phyloP scores from a whole-genome alignment of 2,329 filamentous ascomycete species.

The Hypoxylon sp. region DNA sequence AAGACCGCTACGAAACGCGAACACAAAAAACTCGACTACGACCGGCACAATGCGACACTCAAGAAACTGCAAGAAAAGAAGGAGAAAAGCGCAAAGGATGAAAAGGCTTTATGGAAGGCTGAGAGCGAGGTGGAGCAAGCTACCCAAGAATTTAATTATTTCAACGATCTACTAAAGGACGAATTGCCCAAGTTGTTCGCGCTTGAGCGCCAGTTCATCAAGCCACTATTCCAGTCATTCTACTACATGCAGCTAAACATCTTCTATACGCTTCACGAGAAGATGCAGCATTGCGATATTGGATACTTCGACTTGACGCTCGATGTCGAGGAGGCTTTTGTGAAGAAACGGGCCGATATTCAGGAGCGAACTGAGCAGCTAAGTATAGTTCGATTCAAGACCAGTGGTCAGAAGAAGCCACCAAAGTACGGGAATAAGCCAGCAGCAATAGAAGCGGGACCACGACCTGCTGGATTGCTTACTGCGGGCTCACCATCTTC shows the following conservation, averaged over 20 bases:
- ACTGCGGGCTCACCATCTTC: constrained; percentile 61
- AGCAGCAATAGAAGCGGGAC: constrained; percentile 52
- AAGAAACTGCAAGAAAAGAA: constrained; percentile 99
- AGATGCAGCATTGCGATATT: constrained; percentile 97
- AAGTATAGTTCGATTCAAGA: constrained; percentile 91
- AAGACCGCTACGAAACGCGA: constrained; percentile 91
- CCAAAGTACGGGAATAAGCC: constrained; percentile 70
- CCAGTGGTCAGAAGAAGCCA: constrained; percentile 77
- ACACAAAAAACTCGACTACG: constrained; percentile 97
- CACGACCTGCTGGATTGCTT: constrained; percentile 59
- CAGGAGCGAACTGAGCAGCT: constrained; percentile 87
- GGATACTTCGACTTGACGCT: constrained; percentile 95
- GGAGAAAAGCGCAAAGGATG: constrained; percentile 94
- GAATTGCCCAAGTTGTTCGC: constrained; percentile 92
- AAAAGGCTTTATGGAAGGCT: constrained; percentile 96
- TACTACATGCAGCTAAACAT: constrained; percentile 99
- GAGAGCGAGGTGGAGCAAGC: constrained; percentile 92
- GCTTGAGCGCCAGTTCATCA: constrained; percentile 94
- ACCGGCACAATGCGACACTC: constrained; percentile 82
- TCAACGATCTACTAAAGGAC: constrained; percentile 96
- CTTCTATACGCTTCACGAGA: constrained; percentile 97
- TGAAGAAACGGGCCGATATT: constrained; percentile 88
- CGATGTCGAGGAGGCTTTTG: constrained; percentile 92
- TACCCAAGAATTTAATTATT: constrained; percentile 97
- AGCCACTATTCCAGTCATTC: constrained; percentile 97